Evolutionary conservation across 208 protist genomes (phyloP).

Genomic region (Leishmania braziliensis): DNA sequence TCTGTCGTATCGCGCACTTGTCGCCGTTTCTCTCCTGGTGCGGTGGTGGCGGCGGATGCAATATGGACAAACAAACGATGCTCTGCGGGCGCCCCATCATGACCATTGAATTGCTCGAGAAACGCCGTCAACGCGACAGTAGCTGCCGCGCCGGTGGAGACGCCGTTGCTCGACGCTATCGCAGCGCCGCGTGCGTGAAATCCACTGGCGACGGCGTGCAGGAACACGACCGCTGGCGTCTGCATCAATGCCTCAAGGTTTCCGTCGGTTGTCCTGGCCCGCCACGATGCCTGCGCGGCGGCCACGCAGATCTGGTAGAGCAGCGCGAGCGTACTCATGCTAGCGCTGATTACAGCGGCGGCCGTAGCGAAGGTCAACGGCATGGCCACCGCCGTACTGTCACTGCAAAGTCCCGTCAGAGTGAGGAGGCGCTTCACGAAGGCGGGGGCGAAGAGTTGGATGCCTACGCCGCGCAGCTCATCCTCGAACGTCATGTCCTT

Average conservation of each 20-base stretch:
- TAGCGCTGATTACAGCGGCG: not conserved
- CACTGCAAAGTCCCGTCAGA: conserved; percentile 8
- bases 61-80: conserved; percentile 22
- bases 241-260: conserved; percentile 5
- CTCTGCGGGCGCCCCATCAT: not conserved
- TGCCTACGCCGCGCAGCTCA: conserved; percentile 25
- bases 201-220: conserved; percentile 6
- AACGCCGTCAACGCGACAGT: conserved; percentile 20
- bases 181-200: conserved; percentile 15
- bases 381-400: not conserved
- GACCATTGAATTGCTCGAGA: conserved; percentile 3
- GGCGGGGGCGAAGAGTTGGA: conserved; percentile 11
- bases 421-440: conserved; percentile 18
- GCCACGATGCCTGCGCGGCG: conserved; percentile 28
- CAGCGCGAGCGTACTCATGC: conserved; percentile 25
- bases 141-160: not conserved
- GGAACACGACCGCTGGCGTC: conserved; percentile 12
- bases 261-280: conserved; percentile 13
- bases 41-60: not conserved
- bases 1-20: not conserved
- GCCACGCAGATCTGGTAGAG: conserved; percentile 29
- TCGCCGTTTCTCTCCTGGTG: not conserved
- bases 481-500: conserved; percentile 28
- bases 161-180: not conserved
- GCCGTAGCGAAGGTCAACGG: not conserved